Conservation (phyloP, 2,329 filamentous ascomycete species). For the Alternaria viburni region DNA sequence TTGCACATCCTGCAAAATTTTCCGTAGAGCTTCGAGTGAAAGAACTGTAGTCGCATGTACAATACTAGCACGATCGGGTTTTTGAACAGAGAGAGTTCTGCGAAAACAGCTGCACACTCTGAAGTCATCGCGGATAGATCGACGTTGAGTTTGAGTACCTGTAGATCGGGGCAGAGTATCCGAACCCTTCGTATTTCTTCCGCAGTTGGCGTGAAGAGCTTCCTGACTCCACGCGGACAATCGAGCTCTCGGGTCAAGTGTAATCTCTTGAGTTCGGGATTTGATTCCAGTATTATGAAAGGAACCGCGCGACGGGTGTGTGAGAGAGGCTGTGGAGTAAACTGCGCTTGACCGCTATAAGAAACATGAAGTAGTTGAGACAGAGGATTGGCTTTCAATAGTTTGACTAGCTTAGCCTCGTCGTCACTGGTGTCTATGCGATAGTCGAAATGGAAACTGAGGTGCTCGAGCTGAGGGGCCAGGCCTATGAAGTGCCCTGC, state of each 20-base stretch:
- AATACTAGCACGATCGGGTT: background rate
- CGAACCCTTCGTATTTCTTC: background rate
- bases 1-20: background rate
- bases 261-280: background rate
- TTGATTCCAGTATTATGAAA: background rate
- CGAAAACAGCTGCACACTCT: background rate
- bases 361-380: background rate
- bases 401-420: background rate
- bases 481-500: background rate
- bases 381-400: background rate
- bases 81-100: conserved; percentile 1
- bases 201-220: background rate
- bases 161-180: background rate
- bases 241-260: background rate
- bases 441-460: background rate
- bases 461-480: background rate
- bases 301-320: background rate
- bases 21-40: background rate
- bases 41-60: background rate
- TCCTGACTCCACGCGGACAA: background rate
- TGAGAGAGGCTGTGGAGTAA: background rate
- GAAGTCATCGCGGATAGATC: background rate
- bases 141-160: background rate
- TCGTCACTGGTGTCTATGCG: background rate
- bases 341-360: background rate